These are phyloP conservation scores for Shiraia sp. DNA, from an alignment of 2,329 filamentous ascomycete genomes.

Conservation along the genomic window DNA sequence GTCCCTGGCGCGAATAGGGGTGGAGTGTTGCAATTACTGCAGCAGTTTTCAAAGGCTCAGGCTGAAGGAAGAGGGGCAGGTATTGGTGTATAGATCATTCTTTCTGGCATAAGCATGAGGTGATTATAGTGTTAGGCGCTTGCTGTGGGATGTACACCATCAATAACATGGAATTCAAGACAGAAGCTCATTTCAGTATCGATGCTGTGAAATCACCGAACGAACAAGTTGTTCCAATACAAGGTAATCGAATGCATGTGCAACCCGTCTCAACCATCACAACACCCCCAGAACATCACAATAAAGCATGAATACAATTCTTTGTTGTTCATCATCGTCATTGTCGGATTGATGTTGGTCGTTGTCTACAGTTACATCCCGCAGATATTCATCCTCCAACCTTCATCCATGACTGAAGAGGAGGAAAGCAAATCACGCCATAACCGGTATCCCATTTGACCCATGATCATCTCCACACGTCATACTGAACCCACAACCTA, in stretches of 20 bases:
- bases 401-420: slow-evolving; percentile 37
- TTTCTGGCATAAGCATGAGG: slow-evolving; percentile 2
- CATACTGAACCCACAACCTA: slow-evolving; percentile 29
- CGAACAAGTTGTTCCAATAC: too few species aligned
- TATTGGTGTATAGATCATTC: slow-evolving; percentile 30
- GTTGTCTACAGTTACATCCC: slow-evolving; percentile 33
- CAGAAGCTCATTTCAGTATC: neutral
- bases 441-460: slow-evolving; percentile 42
- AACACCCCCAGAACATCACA: slow-evolving; percentile 3
- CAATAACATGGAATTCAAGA: too few species aligned
- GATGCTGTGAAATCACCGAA: neutral
- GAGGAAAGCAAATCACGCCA: slow-evolving; percentile 43
- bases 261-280: too few species aligned
- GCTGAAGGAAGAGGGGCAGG: slow-evolving; percentile 51
- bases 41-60: slow-evolving; percentile 68
- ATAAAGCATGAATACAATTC: neutral
- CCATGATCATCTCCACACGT: slow-evolving; percentile 35
- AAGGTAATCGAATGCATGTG: too few species aligned
- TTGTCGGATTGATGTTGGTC: slow-evolving; percentile 36
- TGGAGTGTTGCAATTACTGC: slow-evolving; percentile 67
- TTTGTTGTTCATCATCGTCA: slow-evolving; percentile 36
- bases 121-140: slow-evolving; percentile 3
- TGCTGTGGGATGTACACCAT: neutral
- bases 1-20: slow-evolving; percentile 49
- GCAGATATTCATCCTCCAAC: slow-evolving; percentile 29